Base-by-base conservation (phyloP, 495 filamentous ascomycete genomes). In the Articulospora tetracladia region DNA sequence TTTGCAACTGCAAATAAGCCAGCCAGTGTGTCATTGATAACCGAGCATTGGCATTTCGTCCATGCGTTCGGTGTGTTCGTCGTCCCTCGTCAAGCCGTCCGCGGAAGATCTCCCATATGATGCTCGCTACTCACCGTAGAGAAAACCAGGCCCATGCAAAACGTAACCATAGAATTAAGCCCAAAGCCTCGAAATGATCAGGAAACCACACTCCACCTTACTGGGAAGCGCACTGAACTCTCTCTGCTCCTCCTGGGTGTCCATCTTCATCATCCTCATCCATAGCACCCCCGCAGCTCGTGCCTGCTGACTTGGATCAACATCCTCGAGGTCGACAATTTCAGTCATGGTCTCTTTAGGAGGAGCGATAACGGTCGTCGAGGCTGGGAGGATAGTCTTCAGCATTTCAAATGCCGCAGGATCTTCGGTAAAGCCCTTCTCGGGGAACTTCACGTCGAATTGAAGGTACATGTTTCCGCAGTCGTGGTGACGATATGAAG, bases 161-260 rank as follows among this genome's bases (percentile, higher is more conserved):
- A 46, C 22, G 30, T 55, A 36, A 26, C 58, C 53, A 46, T 57
- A 60, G 48, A 28, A 53, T 52, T 23, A 50, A 52, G 26, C 20
- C 51, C 17, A n/a, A n/a, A n/a, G 41, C 30, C 19, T 19, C 32
- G 7, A 26, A 24, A 49, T 25, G 53, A 54, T 22, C 6, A 36
- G 24, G 15, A 19, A 50, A n/a, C n/a, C n/a, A n/a, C n/a, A n/a
- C n/a, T n/a, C n/a, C n/a, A n/a, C n/a, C 55, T 87, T 96, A 99
- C 83, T 98, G 94, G 7, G 91, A 94, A 62, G 94, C 95, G 73
- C 94, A 99, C 80, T 98, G 94, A 67, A 99, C 92, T 41, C 95
- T 83, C 79, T 99, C 94, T 3, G 39, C 39, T 44, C 84, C 92
- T 62, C 91, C 91, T 44, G 80, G 79, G 64, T 91, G 91, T 53